Percentiles rank a stretch among this genome's conserved stretches.
These are phyloP conservation scores for Tetratostichococcus sp. DNA, from an alignment of 139 green algal genomes.

Conservation along the genomic window DNA sequence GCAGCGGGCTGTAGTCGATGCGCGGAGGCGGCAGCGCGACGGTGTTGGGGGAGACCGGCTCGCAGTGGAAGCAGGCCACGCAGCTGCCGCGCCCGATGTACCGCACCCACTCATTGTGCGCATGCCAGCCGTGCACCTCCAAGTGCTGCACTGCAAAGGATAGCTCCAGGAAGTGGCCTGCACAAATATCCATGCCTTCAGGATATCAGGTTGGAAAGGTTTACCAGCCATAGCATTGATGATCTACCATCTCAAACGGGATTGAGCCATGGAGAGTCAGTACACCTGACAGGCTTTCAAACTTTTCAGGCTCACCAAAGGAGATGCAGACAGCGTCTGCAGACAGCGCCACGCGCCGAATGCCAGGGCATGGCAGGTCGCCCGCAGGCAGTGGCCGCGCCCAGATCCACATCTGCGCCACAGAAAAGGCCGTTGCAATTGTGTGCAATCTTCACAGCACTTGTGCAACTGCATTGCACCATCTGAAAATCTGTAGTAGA, in stretches of 20 bases:
- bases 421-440: background rate
- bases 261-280: too few species aligned
- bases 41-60: conserved; percentile 37
- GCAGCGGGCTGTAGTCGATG: conserved; percentile 17
- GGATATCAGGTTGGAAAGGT: too few species aligned
- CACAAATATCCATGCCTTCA: background rate
- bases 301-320: too few species aligned
- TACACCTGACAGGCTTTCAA: too few species aligned
- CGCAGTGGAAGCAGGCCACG: conserved; percentile 73
- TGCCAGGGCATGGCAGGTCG: background rate
- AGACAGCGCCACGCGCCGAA: conserved; percentile 56
- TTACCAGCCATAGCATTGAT: too few species aligned
- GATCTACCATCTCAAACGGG: too few species aligned
- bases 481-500: background rate
- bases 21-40: conserved; percentile 46
- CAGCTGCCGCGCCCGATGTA: conserved; percentile 74
- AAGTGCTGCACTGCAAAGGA: conserved; percentile 32
- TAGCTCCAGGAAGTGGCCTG: conserved; percentile 52
- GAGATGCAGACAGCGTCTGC: conserved; percentile 60
- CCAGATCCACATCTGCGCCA: conserved; percentile 71
- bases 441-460: too few species aligned
- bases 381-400: conserved; percentile 39
- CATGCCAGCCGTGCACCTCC: conserved; percentile 33
- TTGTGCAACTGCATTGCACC: too few species aligned
- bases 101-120: conserved; percentile 64